These are phyloP conservation scores for Brassica incana DNA, from an alignment of 345 rosid species.

Conservation along the genomic window DNA sequence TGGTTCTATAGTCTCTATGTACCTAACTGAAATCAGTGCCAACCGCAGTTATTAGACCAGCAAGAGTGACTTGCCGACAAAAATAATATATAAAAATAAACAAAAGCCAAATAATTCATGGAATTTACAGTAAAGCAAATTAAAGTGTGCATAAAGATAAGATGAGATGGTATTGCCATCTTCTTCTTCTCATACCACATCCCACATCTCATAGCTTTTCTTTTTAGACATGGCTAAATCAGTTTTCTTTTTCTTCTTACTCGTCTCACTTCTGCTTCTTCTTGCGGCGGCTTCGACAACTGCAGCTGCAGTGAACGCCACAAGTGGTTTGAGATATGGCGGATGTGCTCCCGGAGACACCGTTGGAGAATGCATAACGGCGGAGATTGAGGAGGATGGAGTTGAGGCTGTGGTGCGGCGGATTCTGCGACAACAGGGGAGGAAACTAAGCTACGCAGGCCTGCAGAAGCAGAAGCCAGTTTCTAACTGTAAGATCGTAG, in stretches of 20 bases:
- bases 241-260: neutral
- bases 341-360: slow-evolving; percentile 28
- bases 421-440: slow-evolving; percentile 18
- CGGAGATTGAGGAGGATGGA: neutral
- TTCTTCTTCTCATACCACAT: neutral
- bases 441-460: neutral
- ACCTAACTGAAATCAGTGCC: neutral
- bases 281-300: neutral
- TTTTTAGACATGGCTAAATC: slow-evolving; percentile 14
- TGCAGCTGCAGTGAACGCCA: slow-evolving; percentile 12
- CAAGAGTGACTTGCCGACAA: slow-evolving; percentile 7
- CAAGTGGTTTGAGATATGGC: neutral
- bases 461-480: neutral
- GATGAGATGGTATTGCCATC: neutral
- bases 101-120: neutral
- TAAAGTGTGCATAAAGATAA: neutral
- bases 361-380: slow-evolving; percentile 10
- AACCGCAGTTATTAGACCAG: neutral
- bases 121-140: neutral
- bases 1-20: neutral
- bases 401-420: slow-evolving; percentile 23
- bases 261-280: slow-evolving; percentile 15
- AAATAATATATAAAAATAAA: neutral
- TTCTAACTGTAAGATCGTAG: neutral
- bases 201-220: neutral